These are phyloP conservation scores for Modicella reniformis DNA, from an alignment of 371 early-diverging fungal genomes.

Conservation along the genomic window DNA sequence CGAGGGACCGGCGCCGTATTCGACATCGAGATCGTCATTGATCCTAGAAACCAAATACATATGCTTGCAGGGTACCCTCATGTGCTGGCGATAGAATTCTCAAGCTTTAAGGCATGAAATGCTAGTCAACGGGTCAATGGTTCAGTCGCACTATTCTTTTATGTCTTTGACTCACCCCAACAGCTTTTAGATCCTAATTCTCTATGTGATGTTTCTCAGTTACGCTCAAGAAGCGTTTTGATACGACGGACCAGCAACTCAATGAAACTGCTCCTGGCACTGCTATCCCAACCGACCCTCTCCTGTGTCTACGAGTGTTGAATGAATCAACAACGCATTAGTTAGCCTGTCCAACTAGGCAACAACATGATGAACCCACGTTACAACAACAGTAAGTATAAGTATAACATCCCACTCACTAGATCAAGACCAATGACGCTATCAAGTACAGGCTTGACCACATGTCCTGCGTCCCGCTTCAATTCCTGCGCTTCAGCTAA, in stretches of 20 bases:
- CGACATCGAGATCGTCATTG: no score
- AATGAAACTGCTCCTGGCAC: constrained; percentile 61
- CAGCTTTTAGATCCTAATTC: no score
- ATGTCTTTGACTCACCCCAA: no score
- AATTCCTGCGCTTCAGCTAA: constrained; percentile 58
- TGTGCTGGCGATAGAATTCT: no score
- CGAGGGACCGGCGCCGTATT: no score
- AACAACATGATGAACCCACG: no score
- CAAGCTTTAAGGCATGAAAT: no score
- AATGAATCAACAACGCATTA: neutral
- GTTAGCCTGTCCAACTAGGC: no score
- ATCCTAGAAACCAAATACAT: no score
- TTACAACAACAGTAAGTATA: neutral
- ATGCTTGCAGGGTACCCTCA: no score
- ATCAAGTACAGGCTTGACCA: constrained; percentile 56
- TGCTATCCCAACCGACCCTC: constrained; percentile 48
- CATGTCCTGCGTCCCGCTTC: constrained; percentile 59
- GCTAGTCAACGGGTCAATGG: no score
- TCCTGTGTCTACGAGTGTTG: constrained; percentile 40
- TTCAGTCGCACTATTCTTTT: no score
- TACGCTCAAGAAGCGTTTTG: constrained; percentile 57
- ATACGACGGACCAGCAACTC: constrained; percentile 61
- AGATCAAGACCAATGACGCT: constrained; percentile 54
- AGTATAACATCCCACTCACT: constrained; percentile 20
- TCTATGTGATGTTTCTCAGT: constrained; percentile 4